Base-by-base conservation (phyloP, 805 yeast species). In the Wickerhamiella dianesei region DNA sequence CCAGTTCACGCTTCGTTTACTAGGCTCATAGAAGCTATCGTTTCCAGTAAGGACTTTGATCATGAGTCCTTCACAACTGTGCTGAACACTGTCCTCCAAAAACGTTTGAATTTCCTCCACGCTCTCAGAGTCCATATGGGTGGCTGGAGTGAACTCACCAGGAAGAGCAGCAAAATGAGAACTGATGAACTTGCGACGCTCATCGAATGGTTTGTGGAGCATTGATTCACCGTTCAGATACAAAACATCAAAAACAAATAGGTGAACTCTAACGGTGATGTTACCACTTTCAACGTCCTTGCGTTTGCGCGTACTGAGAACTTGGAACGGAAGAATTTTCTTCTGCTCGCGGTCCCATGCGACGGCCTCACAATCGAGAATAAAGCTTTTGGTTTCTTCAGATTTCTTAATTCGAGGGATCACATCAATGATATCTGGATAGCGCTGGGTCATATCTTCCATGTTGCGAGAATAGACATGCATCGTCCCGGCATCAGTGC, bases 1-100 rank as follows among this genome's bases (percentile, higher is more conserved):
- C 98, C 98, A 92, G 63, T 92, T 88, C 48, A 95, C 71, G 1
- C 95, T 84, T 60, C 98, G 74, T 63, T 89, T 89, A 20, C 95
- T 83, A 18, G 98, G 98, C 65, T 92, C 95, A 61, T 92, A 92
- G 45, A 68, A 75, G 2, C 94, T 80, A 43, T 87, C 95, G 12
- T 62, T 62, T 1, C 95, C 94, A 48, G 82, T 80, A 35, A 89
- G 66, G 64, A 85, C 77, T 61, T 92, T 92, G 40, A 92, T 88
- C 98, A 92, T 92, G 44, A 92, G 71, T 0, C 98, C 98, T 64
- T 92, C 98, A 62, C 98, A 92, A 14, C 86, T 70, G 57, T 83
- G 92, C 56, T 81, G 79, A 20, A 92, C 84, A 2, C 95, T 81
- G 59, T 85, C 84, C 61, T 92, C 97, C 50, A 92, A 69, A 58